Conservation (phyloP, 352 stramenopile species). For the Phytophthora uliginosa region DNA sequence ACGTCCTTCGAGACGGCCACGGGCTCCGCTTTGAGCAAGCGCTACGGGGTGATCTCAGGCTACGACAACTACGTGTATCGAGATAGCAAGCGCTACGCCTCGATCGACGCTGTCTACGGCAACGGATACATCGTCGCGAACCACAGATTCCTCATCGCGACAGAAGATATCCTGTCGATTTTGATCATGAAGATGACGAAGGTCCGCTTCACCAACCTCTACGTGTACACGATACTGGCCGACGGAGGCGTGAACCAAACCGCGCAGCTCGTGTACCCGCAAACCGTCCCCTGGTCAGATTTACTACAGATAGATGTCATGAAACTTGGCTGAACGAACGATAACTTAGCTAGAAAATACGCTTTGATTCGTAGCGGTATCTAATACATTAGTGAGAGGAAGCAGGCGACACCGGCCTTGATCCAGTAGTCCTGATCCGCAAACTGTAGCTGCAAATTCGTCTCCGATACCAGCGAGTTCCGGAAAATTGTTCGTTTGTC, state of each 20-base stretch:
- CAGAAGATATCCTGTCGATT: slow-evolving; percentile 39
- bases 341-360: neutral
- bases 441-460: slow-evolving; percentile 92
- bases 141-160: slow-evolving; percentile 44
- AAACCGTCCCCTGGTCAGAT: slow-evolving; percentile 33
- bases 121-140: slow-evolving; percentile 48
- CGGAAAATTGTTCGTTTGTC: slow-evolving; percentile 82
- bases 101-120: slow-evolving; percentile 47
- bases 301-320: slow-evolving; percentile 28
- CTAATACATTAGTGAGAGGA: slow-evolving; percentile 94
- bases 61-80: slow-evolving; percentile 52
- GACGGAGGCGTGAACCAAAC: slow-evolving; percentile 44
- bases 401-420: slow-evolving; percentile 96
- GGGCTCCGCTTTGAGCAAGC: slow-evolving; percentile 26
- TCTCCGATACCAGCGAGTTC: slow-evolving; percentile 94
- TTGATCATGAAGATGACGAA: slow-evolving; percentile 43
- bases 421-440: slow-evolving; percentile 97
- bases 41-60: slow-evolving; percentile 43
- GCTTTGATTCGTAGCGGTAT: neutral
- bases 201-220: slow-evolving; percentile 38
- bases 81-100: slow-evolving; percentile 43
- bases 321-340: slow-evolving; percentile 30
- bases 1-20: slow-evolving; percentile 38
- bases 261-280: slow-evolving; percentile 36
- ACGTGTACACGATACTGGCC: slow-evolving; percentile 40